A percentile compares a stretch with the other conserved stretches of the same genome.
Evolutionary conservation across 1,284 basidiomycete genomes (phyloP).

Genomic region (Trichosporon sp.): DNA sequence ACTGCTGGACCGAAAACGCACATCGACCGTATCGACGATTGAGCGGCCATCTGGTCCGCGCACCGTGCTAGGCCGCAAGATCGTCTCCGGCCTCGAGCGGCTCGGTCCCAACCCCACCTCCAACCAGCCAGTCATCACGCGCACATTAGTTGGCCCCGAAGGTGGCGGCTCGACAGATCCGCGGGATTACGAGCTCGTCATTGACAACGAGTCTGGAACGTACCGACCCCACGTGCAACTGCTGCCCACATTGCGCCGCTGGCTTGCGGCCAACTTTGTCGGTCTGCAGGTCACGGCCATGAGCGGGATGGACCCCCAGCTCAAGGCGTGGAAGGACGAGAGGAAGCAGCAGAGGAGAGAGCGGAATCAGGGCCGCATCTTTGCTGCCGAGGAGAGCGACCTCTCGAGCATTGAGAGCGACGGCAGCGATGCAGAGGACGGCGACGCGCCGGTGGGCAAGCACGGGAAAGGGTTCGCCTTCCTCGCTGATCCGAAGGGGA

Average conservation of each 20-base stretch:
- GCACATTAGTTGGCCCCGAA: not conserved
- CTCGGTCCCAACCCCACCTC: not conserved
- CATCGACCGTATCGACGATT: not conserved
- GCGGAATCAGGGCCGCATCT: not conserved
- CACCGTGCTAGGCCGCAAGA: not conserved
- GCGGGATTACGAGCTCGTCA: slow-evolving; percentile 51
- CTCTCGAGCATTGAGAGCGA: not conserved
- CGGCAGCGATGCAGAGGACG: not conserved
- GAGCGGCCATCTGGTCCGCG: not conserved
- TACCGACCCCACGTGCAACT: slow-evolving; percentile 51
- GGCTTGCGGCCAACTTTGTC: slow-evolving; percentile 60
- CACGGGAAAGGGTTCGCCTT: not conserved
- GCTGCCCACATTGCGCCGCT: slow-evolving; percentile 47
- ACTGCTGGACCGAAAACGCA: not conserved
- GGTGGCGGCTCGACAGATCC: slow-evolving; percentile 27
- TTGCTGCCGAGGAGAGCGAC: not conserved
- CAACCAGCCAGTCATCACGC: not conserved
- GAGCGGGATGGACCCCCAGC: slow-evolving; percentile 56
- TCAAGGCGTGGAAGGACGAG: slow-evolving; percentile 36
- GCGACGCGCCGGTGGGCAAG: not conserved
- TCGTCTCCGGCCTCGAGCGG: not conserved
- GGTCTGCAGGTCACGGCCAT: slow-evolving; percentile 58
- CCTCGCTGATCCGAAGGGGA: not conserved
- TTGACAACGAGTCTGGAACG: slow-evolving; percentile 55
- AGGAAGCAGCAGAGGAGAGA: slow-evolving; percentile 13